Evolutionary conservation across 495 filamentous ascomycete species (phyloP).

Genomic region (Sporormia fimetaria): DNA sequence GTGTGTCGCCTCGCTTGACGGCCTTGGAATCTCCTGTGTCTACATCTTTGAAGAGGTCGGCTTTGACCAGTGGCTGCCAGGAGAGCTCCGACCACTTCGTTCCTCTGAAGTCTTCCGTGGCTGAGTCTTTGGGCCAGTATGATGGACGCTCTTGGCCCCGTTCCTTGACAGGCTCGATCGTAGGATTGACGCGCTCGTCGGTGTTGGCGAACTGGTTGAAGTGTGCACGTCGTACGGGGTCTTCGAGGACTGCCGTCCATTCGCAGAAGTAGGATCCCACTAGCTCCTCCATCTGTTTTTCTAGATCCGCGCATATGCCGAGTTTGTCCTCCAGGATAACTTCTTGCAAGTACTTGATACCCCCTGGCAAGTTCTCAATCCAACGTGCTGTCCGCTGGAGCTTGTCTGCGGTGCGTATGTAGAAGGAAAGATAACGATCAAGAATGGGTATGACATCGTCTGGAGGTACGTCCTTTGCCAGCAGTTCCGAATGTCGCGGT

Average conservation of each 20-base stretch:
- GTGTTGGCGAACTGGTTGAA: slow-evolving; percentile 92
- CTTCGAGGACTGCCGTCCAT: slow-evolving; percentile 76
- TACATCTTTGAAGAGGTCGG: slow-evolving; percentile 59
- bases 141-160: slow-evolving; percentile 66
- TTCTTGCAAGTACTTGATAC: slow-evolving; percentile 70
- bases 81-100: slow-evolving; percentile 60
- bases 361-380: slow-evolving; percentile 80
- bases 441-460: slow-evolving; percentile 78
- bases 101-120: slow-evolving; percentile 61
- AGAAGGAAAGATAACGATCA: slow-evolving; percentile 90
- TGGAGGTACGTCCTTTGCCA: slow-evolving; percentile 81
- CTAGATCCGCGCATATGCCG: slow-evolving; percentile 76
- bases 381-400: slow-evolving; percentile 88
- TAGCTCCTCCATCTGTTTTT: slow-evolving; percentile 80
- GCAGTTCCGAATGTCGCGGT: slow-evolving; percentile 73
- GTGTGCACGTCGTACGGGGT: slow-evolving; percentile 53
- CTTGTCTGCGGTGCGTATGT: slow-evolving; percentile 92
- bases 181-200: slow-evolving; percentile 53
- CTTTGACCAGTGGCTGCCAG: slow-evolving; percentile 78
- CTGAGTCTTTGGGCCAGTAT: slow-evolving; percentile 67
- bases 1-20: slow-evolving; percentile 82
- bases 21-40: slow-evolving; percentile 60
- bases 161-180: slow-evolving; percentile 61
- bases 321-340: slow-evolving; percentile 84
- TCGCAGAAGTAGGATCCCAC: slow-evolving; percentile 90